Evolutionary conservation across 2,329 filamentous ascomycete genomes (phyloP).

Genomic region (Alternaria sp.): DNA sequence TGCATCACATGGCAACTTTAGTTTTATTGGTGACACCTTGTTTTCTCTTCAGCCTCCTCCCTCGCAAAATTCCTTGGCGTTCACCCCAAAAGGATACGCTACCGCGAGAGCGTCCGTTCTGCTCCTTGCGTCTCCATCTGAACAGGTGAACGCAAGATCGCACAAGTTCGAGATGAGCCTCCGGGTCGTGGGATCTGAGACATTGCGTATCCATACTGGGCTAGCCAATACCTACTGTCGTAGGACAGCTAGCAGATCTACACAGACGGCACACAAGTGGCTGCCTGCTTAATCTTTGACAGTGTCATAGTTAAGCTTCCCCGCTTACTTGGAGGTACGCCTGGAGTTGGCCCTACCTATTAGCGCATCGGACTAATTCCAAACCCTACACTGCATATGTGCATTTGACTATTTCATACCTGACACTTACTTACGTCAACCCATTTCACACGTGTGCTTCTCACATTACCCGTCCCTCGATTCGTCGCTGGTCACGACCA

Average conservation of each 20-base stretch:
- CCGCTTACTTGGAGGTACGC: neutral
- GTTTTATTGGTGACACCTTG: constrained; percentile 7
- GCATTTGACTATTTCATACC: neutral
- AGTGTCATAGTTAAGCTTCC: neutral
- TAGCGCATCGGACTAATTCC: neutral
- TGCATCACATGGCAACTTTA: constrained; percentile 11
- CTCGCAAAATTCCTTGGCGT: neutral
- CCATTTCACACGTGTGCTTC: neutral
- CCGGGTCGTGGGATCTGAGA: neutral
- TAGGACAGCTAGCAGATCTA: neutral
- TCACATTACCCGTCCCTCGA: neutral
- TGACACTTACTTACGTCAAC: constrained; percentile 4
- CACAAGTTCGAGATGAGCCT: accelerated
- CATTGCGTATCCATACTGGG: neutral
- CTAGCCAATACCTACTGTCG: neutral
- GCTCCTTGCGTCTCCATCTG: neutral
- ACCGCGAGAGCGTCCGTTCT: neutral
- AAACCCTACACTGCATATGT: neutral
- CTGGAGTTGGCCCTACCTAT: neutral
- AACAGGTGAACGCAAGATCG: neutral
- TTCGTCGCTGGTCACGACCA: constrained; percentile 1
- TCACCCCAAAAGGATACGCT: neutral
- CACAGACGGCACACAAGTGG: neutral
- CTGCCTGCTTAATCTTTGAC: constrained; percentile 6
- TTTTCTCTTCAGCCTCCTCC: neutral